phyloP scores from a whole-genome alignment of 495 filamentous ascomycete genomes.

The Sordaria brevicollis region DNA sequence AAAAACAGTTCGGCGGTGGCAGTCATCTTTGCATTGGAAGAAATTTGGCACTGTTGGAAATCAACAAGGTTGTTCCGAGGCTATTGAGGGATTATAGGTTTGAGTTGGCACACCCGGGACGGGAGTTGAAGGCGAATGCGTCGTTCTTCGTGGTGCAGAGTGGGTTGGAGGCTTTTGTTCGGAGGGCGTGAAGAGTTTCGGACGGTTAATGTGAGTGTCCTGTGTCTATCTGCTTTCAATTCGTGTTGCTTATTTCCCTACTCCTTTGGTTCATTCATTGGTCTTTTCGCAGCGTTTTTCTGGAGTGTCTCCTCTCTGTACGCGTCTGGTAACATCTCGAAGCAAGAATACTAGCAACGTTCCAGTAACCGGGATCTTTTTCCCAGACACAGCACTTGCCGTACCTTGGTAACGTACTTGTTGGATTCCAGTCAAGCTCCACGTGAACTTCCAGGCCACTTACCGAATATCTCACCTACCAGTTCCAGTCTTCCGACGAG shows the following conservation, averaged over 20 bases:
- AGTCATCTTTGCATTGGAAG: constrained; percentile 45
- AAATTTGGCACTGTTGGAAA: constrained; percentile 45
- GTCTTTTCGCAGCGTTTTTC: too few species aligned
- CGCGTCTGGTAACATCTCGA: background rate
- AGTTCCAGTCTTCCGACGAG: background rate
- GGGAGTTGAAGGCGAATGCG: constrained; percentile 35
- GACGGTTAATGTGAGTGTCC: background rate
- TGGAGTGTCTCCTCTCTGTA: too few species aligned
- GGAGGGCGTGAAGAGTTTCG: constrained; percentile 7
- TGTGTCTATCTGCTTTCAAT: background rate
- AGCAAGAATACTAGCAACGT: background rate
- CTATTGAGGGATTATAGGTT: constrained; percentile 42
- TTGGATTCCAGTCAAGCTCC: background rate
- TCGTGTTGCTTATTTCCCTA: background rate
- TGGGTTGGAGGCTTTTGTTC: constrained; percentile 35
- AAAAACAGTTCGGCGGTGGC: constrained; percentile 40
- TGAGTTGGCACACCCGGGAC: constrained; percentile 34
- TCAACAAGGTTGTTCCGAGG: constrained; percentile 45
- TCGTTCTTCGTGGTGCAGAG: constrained; percentile 47
- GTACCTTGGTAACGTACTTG: background rate
- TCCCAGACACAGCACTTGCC: background rate
- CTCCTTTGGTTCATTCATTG: too few species aligned
- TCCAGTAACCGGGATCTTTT: background rate
- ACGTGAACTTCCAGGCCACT: background rate
- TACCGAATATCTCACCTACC: background rate